Percentiles rank a stretch among this genome's conserved stretches.
These are phyloP conservation scores for Aphanomyces cochlioides DNA, from an alignment of 352 stramenopile species.

Conservation along the genomic window DNA sequence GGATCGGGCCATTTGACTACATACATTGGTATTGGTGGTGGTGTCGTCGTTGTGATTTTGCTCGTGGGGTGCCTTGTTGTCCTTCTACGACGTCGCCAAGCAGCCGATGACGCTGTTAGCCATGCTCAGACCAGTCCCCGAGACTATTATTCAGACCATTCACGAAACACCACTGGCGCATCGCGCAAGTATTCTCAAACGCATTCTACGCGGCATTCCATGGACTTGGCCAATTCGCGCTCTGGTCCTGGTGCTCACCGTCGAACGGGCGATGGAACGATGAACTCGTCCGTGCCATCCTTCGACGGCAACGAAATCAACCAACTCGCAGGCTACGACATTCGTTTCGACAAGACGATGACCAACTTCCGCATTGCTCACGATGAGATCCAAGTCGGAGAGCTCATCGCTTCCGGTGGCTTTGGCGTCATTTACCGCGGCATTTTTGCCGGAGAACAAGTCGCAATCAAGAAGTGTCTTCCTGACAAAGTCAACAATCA, in stretches of 20 bases:
- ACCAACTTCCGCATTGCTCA: slow-evolving; percentile 26
- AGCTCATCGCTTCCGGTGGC: slow-evolving; percentile 27
- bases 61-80: slow-evolving; percentile 17
- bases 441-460: slow-evolving; percentile 35
- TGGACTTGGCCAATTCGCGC: neutral
- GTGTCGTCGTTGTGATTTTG: slow-evolving; percentile 5
- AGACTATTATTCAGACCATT: slow-evolving; percentile 19
- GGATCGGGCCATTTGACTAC: neutral
- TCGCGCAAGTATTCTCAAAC: slow-evolving; percentile 8
- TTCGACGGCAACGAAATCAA: slow-evolving; percentile 18
- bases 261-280: neutral
- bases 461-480: slow-evolving; percentile 82
- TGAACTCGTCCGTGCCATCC: neutral
- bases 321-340: slow-evolving; percentile 27
- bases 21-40: slow-evolving; percentile 15
- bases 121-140: neutral
- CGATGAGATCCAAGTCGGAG: slow-evolving; percentile 23
- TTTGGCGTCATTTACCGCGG: slow-evolving; percentile 41
- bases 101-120: slow-evolving; percentile 4
- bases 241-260: neutral
- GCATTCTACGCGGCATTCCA: neutral
- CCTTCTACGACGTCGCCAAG: slow-evolving; percentile 14
- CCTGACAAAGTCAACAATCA: slow-evolving; percentile 78
- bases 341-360: slow-evolving; percentile 29
- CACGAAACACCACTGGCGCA: neutral